phyloP scores from a whole-genome alignment of 495 filamentous ascomycete genomes.

The Extremus antarcticus region DNA sequence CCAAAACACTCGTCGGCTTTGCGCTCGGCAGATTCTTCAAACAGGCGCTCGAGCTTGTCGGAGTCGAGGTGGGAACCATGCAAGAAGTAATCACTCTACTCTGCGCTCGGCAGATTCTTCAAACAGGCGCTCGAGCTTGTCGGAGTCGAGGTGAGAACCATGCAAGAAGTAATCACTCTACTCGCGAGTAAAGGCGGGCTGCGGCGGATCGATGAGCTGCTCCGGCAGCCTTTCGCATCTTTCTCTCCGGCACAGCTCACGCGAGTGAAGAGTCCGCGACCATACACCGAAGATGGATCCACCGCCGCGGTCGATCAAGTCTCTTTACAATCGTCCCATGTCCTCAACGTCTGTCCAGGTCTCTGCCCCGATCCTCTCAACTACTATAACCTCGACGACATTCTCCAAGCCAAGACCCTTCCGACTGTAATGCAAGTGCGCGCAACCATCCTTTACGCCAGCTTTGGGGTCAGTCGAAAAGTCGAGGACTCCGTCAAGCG shows the following conservation, averaged over 20 bases:
- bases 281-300: no score
- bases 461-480: conserved; percentile 1
- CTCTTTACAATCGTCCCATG: neutral
- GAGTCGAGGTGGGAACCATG: neutral
- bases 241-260: conserved; percentile 19
- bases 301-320: no score
- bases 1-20: neutral
- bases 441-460: conserved; percentile 2
- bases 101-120: neutral
- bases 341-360: neutral
- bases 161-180: conserved; percentile 3
- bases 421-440: neutral
- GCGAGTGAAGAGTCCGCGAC: no score
- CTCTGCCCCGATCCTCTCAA: neutral
- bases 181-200: conserved; percentile 11
- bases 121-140: conserved; percentile 4
- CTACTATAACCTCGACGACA: conserved; percentile 1
- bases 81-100: conserved; percentile 2
- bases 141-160: neutral
- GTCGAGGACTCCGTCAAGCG: neutral
- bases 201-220: conserved; percentile 20
- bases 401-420: neutral
- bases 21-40: neutral
- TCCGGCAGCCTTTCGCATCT: conserved; percentile 18
- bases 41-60: conserved; percentile 3